A percentile compares a stretch with the other conserved stretches of the same genome.
Evolutionary conservation across 106 monocot species (phyloP).

Genomic region (Apostasia shenzhenica): DNA sequence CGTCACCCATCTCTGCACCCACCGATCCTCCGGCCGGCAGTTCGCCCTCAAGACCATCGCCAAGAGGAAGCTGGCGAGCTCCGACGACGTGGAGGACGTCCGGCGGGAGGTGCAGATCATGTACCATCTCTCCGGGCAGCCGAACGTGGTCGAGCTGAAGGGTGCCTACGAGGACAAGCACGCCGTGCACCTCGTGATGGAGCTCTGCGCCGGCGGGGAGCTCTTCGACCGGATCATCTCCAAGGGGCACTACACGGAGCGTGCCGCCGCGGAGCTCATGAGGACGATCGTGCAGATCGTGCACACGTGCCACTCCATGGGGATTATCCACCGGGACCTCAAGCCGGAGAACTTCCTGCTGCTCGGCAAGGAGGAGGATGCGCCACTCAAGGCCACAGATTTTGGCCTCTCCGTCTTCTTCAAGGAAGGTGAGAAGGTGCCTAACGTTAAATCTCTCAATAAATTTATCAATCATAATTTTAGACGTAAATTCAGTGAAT

Average conservation of each 20-base stretch:
- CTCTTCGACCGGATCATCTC: conserved; percentile 43
- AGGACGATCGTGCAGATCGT: conserved; percentile 57
- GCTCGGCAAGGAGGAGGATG: conserved; percentile 45
- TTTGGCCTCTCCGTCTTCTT: conserved; percentile 66
- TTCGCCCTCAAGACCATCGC: conserved; percentile 62
- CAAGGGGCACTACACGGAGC: conserved; percentile 40
- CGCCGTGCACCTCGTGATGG: conserved; percentile 46
- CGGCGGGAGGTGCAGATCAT: conserved; percentile 63
- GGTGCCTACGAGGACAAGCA: conserved; percentile 64
- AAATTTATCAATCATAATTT: too few relatives aligned
- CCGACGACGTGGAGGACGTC: conserved; percentile 58
- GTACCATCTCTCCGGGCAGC: conserved; percentile 63
- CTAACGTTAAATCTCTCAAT: too few relatives aligned
- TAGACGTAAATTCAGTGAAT: background rate
- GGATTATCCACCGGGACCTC: conserved; percentile 55
- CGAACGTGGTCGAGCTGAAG: conserved; percentile 49
- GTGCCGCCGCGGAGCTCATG: conserved; percentile 34
- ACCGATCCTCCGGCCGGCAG: conserved; percentile 30
- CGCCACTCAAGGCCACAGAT: conserved; percentile 54
- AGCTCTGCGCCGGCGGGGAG: conserved; percentile 53
- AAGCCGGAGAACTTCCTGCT: conserved; percentile 69
- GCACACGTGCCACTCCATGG: conserved; percentile 62
- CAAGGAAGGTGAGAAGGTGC: conserved; percentile 38
- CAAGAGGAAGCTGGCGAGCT: conserved; percentile 41
- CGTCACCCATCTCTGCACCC: conserved; percentile 50